A percentile compares a stretch with the other conserved stretches of the same genome.
phyloP scores from a whole-genome alignment of 1,284 basidiomycete species.

The Rugosomyces carneus region DNA sequence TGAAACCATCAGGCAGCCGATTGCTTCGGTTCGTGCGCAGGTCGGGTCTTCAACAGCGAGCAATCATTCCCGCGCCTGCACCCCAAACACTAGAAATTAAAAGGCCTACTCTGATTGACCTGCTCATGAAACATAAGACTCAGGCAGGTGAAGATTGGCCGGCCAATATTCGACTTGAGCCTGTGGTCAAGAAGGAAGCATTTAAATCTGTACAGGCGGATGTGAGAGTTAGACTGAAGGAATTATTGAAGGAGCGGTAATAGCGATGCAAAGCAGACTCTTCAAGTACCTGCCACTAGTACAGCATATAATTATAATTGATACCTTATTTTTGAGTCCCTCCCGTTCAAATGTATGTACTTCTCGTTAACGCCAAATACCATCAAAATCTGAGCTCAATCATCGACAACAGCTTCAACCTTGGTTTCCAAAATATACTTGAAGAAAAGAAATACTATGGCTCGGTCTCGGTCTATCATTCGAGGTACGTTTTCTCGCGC shows the following conservation, averaged over 20 bases:
- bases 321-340: no score
- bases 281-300: no score
- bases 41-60: constrained; percentile 21
- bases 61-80: constrained; percentile 27
- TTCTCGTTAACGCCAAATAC: no score
- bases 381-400: no score
- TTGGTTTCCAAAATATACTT: no score
- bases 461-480: constrained; percentile 1
- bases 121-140: constrained; percentile 27
- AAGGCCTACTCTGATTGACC: constrained; percentile 27
- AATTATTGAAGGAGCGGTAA: constrained; percentile 34
- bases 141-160: constrained; percentile 30
- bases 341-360: no score
- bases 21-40: constrained; percentile 32
- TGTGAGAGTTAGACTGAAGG: constrained; percentile 31
- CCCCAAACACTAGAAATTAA: constrained; percentile 28
- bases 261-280: no score
- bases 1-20: constrained; percentile 28
- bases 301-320: no score
- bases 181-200: constrained; percentile 30
- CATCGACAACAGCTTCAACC: no score
- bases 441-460: no score
- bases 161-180: constrained; percentile 36
- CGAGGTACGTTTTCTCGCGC: neutral
- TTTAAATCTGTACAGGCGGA: constrained; percentile 31